These are phyloP conservation scores for Cytospora paraplurivora DNA, from an alignment of 2,329 filamentous ascomycete species.

Conservation along the genomic window DNA sequence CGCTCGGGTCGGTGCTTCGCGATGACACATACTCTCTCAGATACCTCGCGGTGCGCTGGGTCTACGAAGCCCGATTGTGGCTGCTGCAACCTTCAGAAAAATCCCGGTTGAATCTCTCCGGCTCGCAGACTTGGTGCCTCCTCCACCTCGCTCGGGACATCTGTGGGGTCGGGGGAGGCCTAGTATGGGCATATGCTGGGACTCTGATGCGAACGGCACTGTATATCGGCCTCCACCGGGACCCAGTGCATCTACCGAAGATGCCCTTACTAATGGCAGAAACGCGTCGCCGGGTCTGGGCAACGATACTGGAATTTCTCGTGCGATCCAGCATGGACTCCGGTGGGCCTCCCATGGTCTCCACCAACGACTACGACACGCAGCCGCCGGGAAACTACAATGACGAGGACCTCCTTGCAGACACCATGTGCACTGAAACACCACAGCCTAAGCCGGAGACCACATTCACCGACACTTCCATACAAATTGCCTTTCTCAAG, in stretches of 20 bases:
- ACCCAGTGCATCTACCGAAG: constrained; percentile 45
- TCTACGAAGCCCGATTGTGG: constrained; percentile 60
- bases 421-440: constrained; percentile 35
- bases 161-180: constrained; percentile 45
- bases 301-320: constrained; percentile 52
- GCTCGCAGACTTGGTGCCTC: constrained; percentile 51
- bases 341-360: constrained; percentile 50
- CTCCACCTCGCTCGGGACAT: constrained; percentile 47
- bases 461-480: constrained; percentile 52
- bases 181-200: constrained; percentile 51
- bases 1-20: constrained; percentile 55
- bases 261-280: constrained; percentile 43
- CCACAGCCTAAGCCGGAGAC: constrained; percentile 32
- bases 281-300: constrained; percentile 55
- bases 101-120: constrained; percentile 49
- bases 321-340: constrained; percentile 49
- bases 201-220: constrained; percentile 48
- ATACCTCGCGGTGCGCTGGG: constrained; percentile 54
- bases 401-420: constrained; percentile 45
- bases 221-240: constrained; percentile 54
- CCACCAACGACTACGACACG: constrained; percentile 50
- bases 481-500: constrained; percentile 49
- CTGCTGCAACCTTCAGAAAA: constrained; percentile 56
- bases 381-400: constrained; percentile 51
- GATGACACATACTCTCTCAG: constrained; percentile 55